Base-by-base conservation (phyloP, 202 grass and related monocot genomes). In the Carex arenaria region DNA sequence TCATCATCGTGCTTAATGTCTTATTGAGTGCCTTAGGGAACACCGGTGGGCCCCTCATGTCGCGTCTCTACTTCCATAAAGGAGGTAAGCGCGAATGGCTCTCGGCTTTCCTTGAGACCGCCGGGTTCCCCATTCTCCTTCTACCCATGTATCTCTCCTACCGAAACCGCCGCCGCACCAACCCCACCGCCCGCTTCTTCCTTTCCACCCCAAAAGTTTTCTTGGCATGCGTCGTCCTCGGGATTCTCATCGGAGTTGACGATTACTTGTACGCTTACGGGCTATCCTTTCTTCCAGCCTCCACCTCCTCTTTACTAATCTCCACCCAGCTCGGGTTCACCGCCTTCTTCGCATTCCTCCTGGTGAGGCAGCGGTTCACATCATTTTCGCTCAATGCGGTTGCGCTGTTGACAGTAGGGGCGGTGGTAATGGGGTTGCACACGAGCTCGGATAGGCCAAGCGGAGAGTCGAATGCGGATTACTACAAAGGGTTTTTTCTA, bases 261-360 rank as follows among this genome's bases (percentile, higher is more conserved):
- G 89, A 97, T 89, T 97, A 91, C 84, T 57, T 97, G 61, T 97
- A 97, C 82, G 85, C 92, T 12, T 97, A 90, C 82, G 90, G 94
- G n/a, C 92, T 97, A 4, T 65, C 92, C 0, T 94, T 87, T 88
- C 84, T 97, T 3, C 94, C 94, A 12, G 88, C 93, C 1, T 97
- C 94, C 87, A 94, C 92, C 22, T 94, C 94, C 5, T 49, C 92
- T 9, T 82, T 97, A 84, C 90, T 97, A 69, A 92, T 93, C 85
- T 94, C 94, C 43, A 94, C 90, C 34, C 94, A 97, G 64, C 92
- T 97, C 2, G 94, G 86, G 0, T 97, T 97, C 84, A 97, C 94
- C 2, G 94, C 93, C n/a, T 84, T 90, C 81, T 97, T 97, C 80
- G 92, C 94, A 23, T 93, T 91, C 82, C 85, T 97, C 17, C 2